A percentile compares a stretch with the other conserved stretches of the same genome.
Conservation (phyloP, 495 filamentous ascomycete genomes). For the Hyaloscypha finlandica region DNA sequence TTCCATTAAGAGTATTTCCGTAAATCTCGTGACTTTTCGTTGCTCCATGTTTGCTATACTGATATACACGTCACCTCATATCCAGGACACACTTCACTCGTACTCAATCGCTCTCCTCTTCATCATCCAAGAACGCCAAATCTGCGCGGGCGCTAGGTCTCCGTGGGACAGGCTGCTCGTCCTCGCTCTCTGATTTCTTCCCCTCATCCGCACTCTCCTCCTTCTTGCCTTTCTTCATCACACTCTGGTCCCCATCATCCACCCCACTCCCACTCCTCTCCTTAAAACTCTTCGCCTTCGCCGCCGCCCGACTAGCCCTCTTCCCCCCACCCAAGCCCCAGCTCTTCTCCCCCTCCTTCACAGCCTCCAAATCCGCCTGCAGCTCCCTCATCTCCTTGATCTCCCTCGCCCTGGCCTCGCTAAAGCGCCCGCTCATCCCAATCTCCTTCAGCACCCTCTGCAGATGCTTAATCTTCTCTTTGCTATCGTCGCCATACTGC, state of each 20-base stretch:
- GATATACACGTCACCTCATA: not conserved
- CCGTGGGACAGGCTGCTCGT: conserved; percentile 7
- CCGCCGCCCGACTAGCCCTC: conserved; percentile 36
- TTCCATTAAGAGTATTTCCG: not conserved
- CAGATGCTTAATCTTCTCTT: conserved; percentile 82
- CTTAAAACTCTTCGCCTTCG: conserved; percentile 44
- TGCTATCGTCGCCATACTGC: conserved; percentile 63
- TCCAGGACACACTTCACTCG: not conserved
- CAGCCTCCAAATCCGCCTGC: conserved; percentile 75
- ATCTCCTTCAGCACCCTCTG: conserved; percentile 72
- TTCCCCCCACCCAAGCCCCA: conserved; percentile 64
- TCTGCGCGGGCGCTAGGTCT: conserved; percentile 29
- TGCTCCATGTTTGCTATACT: not conserved
- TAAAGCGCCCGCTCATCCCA: conserved; percentile 88
- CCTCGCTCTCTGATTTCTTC: conserved; percentile 22
- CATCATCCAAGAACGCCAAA: conserved; percentile 31
- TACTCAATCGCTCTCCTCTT: conserved; percentile 25
- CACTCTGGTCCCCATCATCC: conserved; percentile 34
- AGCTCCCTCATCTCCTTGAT: conserved; percentile 87
- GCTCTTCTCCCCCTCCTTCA: conserved; percentile 72
- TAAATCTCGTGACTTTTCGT: not conserved
- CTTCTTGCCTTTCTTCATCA: conserved; percentile 33
- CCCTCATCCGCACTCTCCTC: conserved; percentile 33
- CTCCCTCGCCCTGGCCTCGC: conserved; percentile 75
- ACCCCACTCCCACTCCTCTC: conserved; percentile 39